Percentiles rank a stretch among this genome's conserved stretches.
These are phyloP conservation scores for Hypomyces rosellus DNA, from an alignment of 2,329 filamentous ascomycete species.

Conservation along the genomic window DNA sequence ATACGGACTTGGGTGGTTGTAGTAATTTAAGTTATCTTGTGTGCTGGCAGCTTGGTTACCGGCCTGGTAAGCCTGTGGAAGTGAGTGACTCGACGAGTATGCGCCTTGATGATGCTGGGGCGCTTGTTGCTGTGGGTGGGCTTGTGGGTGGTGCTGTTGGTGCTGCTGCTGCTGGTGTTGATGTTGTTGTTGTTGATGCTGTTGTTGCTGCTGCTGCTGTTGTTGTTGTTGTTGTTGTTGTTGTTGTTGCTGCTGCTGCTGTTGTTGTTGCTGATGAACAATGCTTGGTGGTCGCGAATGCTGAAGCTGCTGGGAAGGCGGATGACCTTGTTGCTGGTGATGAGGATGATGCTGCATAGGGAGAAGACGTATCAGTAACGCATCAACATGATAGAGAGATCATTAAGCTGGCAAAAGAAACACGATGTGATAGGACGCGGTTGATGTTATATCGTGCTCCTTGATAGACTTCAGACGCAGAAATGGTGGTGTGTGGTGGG, in stretches of 20 bases:
- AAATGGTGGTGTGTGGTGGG: conserved; percentile 32
- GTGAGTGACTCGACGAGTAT: conserved; percentile 62
- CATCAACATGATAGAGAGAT: conserved; percentile 31
- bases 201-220: conserved; percentile 58
- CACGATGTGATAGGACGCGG: conserved; percentile 39
- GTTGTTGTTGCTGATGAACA: conserved; percentile 65
- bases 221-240: conserved; percentile 59
- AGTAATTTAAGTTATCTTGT: conserved; percentile 65
- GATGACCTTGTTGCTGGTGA: conserved; percentile 66
- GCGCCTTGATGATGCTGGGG: conserved; percentile 56
- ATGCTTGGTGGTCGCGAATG: conserved; percentile 66
- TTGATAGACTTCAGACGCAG: conserved; percentile 42
- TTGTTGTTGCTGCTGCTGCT: conserved; percentile 59
- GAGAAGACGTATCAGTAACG: conserved; percentile 53
- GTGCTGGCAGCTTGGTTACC: conserved; percentile 55
- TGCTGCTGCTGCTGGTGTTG: conserved; percentile 48
- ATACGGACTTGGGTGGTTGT: conserved; percentile 74
- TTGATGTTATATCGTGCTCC: conserved; percentile 44
- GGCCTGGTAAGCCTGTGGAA: conserved; percentile 62
- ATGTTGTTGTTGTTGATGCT: conserved; percentile 53
- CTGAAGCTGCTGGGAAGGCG: conserved; percentile 59
- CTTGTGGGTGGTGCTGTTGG: conserved; percentile 44
- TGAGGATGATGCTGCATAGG: conserved; percentile 71
- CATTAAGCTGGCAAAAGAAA: conserved; percentile 29
- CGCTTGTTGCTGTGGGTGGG: conserved; percentile 57